These are phyloP conservation scores for Lentinula aciculospora DNA, from an alignment of 768 basidiomycete genomes.

Conservation along the genomic window DNA sequence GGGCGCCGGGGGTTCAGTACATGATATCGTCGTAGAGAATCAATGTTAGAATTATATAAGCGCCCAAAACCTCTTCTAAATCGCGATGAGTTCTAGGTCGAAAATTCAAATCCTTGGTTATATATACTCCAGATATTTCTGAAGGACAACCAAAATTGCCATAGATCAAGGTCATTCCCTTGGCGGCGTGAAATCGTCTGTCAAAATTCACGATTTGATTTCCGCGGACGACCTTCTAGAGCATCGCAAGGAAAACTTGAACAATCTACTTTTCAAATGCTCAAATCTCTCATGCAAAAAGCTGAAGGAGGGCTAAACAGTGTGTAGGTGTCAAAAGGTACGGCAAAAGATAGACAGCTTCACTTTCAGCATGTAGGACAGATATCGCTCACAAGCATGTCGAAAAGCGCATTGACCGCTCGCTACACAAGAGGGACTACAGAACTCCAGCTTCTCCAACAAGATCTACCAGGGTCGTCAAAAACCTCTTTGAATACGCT, in stretches of 20 bases:
- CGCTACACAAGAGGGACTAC: background rate
- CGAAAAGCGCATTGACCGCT: background rate
- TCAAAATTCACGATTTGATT: background rate
- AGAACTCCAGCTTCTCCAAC: background rate
- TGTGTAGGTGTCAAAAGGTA: background rate
- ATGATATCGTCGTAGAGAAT: too few species aligned
- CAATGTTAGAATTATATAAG: too few species aligned
- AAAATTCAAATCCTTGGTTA: background rate
- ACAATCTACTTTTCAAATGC: background rate
- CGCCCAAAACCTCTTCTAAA: background rate
- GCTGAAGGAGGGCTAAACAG: background rate
- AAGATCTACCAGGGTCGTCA: background rate
- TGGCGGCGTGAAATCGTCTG: background rate
- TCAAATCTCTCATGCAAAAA: background rate
- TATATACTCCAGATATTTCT: background rate
- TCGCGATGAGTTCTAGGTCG: background rate
- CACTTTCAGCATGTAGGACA: too few species aligned
- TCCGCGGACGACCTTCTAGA: background rate
- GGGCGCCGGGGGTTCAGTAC: too few species aligned
- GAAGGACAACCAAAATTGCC: background rate
- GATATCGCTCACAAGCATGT: too few species aligned
- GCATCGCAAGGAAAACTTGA: background rate
- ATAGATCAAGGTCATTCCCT: background rate
- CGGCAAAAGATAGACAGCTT: too few species aligned
- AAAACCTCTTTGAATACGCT: background rate